Evolutionary conservation across 495 filamentous ascomycete species (phyloP).

Genomic region (Tetracladium marchalianum): DNA sequence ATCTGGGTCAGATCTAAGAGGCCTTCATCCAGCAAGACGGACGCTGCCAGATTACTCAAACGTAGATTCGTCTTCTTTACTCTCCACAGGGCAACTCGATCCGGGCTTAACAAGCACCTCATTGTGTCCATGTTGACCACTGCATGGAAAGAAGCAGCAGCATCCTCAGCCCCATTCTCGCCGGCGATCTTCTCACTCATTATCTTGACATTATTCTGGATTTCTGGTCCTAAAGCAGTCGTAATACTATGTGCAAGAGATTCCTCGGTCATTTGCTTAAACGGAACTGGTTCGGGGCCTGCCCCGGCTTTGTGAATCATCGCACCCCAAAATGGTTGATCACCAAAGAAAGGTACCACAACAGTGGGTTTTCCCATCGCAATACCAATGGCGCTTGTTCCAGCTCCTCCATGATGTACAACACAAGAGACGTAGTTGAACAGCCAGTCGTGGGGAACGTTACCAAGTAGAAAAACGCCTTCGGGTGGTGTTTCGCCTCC

Average conservation of each 20-base stretch:
- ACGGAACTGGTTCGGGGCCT: conserved; percentile 62
- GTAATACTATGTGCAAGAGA: conserved; percentile 61
- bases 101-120: conserved; percentile 19
- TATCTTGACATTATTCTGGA: conserved; percentile 38
- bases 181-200: conserved; percentile 15
- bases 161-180: conserved; percentile 10
- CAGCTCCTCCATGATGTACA: conserved; percentile 75
- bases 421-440: conserved; percentile 66
- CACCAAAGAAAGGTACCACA: conserved; percentile 77
- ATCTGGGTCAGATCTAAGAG: conserved; percentile 34
- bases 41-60: conserved; percentile 59
- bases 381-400: conserved; percentile 70
- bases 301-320: conserved; percentile 65
- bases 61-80: conserved; percentile 43
- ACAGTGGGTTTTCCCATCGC: conserved; percentile 59
- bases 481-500: conserved; percentile 51
- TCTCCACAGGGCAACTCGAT: conserved; percentile 14
- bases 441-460: conserved; percentile 70
- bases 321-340: conserved; percentile 75
- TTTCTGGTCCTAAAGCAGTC: conserved; percentile 50
- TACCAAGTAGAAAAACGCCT: conserved; percentile 55
- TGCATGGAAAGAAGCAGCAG: conserved; percentile 11
- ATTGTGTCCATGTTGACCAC: conserved; percentile 14
- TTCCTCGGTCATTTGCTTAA: conserved; percentile 56
- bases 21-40: conserved; percentile 45